Percentiles rank a stretch among this genome's conserved stretches.
Conservation (phyloP, 2,329 filamentous ascomycete species). For the Lecanicillium sp. region DNA sequence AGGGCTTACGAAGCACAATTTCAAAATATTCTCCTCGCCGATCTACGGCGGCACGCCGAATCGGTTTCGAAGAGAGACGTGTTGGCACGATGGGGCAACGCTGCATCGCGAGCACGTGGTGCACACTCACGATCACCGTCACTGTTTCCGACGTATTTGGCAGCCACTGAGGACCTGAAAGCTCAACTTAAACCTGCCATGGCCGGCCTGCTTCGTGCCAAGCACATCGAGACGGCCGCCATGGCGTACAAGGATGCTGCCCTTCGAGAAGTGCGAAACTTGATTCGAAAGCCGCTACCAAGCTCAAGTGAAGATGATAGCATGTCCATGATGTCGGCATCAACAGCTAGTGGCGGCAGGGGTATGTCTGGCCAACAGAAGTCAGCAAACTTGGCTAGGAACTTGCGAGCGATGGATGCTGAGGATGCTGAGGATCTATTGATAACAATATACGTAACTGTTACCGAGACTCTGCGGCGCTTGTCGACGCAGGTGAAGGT, state of each 20-base stretch:
- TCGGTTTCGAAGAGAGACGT: conserved; percentile 64
- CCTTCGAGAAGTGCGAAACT: conserved; percentile 73
- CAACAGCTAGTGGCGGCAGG: conserved; percentile 62
- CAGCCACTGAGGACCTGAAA: conserved; percentile 62
- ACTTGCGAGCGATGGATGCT: conserved; percentile 73
- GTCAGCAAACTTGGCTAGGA: conserved; percentile 78
- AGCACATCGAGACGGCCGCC: conserved; percentile 73
- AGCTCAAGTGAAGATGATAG: conserved; percentile 92
- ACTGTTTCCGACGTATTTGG: conserved; percentile 69
- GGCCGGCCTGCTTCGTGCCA: conserved; percentile 71
- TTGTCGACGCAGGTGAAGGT: conserved; percentile 89
- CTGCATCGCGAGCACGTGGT: conserved; percentile 64
- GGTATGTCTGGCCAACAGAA: conserved; percentile 77
- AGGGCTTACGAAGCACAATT: conserved; percentile 80
- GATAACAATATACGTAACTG: conserved; percentile 72
- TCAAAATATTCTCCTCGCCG: conserved; percentile 65
- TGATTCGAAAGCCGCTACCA: conserved; percentile 78
- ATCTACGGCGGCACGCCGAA: conserved; percentile 73
- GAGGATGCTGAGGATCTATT: conserved; percentile 81
- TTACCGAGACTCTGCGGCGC: conserved; percentile 78
- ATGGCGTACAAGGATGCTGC: conserved; percentile 76
- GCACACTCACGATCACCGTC: conserved; percentile 58
- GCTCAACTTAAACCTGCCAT: conserved; percentile 62
- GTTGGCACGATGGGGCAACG: conserved; percentile 74
- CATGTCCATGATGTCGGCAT: conserved; percentile 79